These are phyloP conservation scores for Plasmodium fragile DNA, from an alignment of 169 alveolate genomes.

Conservation along the genomic window DNA sequence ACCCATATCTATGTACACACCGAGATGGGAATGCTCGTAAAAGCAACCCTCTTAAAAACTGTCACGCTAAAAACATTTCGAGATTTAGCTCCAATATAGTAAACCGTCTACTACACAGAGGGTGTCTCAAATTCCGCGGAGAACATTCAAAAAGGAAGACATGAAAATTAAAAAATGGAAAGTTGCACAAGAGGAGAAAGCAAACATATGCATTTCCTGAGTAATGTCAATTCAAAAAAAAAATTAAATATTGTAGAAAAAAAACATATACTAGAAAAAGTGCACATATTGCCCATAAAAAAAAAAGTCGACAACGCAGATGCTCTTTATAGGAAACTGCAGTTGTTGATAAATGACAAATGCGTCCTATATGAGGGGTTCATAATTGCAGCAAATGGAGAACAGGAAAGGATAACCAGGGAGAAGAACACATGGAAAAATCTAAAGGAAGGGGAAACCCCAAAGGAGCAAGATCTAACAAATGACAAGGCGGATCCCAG, in stretches of 20 bases:
- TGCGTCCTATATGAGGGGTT: slow-evolving; percentile 52
- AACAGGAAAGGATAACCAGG: background rate
- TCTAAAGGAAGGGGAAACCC: background rate
- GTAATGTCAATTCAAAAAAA: slow-evolving; percentile 14
- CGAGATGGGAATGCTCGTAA: background rate
- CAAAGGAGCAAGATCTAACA: background rate
- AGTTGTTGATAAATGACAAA: slow-evolving; percentile 24
- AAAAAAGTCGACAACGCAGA: slow-evolving; percentile 1
- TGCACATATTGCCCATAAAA: slow-evolving; percentile 56
- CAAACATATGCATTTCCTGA: slow-evolving; percentile 25
- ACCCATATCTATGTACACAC: slow-evolving; percentile 5
- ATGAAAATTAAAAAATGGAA: slow-evolving; percentile 1
- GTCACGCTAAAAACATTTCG: background rate
- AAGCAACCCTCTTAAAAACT: background rate
- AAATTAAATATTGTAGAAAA: slow-evolving; percentile 33
- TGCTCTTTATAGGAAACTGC: slow-evolving; percentile 11
- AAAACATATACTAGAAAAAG: slow-evolving; percentile 35
- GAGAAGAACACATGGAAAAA: background rate
- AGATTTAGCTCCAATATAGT: background rate
- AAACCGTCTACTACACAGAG: background rate
- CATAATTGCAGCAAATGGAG: slow-evolving; percentile 12
- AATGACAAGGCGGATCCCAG: background rate
- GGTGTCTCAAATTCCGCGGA: background rate
- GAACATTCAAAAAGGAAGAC: slow-evolving; percentile 25
- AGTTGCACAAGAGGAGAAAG: slow-evolving; percentile 23